Evolutionary conservation across 208 protist genomes (phyloP).

Genomic region (Naegleria gruberi): DNA sequence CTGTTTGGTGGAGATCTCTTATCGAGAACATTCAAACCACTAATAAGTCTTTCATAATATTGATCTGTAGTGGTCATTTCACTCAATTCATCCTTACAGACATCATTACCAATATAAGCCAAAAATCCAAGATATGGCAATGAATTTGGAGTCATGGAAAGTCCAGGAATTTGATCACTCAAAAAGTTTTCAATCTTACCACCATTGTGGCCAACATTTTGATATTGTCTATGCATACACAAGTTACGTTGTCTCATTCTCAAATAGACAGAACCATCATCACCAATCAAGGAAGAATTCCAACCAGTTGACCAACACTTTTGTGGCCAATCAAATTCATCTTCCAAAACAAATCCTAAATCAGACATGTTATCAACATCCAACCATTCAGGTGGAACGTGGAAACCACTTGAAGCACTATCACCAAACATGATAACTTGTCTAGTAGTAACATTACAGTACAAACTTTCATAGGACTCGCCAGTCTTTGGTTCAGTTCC

Average conservation of each 20-base stretch:
- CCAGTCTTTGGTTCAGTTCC: not conserved
- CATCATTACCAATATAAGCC: conserved; percentile 25
- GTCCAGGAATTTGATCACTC: not conserved
- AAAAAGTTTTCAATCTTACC: not conserved
- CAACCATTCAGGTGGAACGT: not conserved
- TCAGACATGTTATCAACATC: not conserved
- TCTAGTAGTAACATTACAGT: not conserved
- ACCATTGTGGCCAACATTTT: conserved; percentile 24
- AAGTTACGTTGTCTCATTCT: not conserved
- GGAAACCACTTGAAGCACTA: not conserved
- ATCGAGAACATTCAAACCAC: not conserved
- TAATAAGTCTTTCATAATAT: not conserved
- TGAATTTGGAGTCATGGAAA: not conserved
- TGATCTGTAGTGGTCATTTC: conserved; percentile 8
- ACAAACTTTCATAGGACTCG: not conserved
- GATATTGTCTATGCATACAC: conserved; percentile 16
- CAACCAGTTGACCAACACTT: not conserved
- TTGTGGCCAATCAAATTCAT: conserved; percentile 21
- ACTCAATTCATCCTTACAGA: not conserved
- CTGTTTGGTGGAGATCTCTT: not conserved
- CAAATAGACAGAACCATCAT: not conserved
- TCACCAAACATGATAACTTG: conserved; percentile 22
- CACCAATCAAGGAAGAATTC: not conserved
- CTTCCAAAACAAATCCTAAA: not conserved
- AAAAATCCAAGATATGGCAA: not conserved